Evolutionary conservation across 2,329 filamentous ascomycete genomes (phyloP).

Genomic region (Aspergillus transmontanensis): DNA sequence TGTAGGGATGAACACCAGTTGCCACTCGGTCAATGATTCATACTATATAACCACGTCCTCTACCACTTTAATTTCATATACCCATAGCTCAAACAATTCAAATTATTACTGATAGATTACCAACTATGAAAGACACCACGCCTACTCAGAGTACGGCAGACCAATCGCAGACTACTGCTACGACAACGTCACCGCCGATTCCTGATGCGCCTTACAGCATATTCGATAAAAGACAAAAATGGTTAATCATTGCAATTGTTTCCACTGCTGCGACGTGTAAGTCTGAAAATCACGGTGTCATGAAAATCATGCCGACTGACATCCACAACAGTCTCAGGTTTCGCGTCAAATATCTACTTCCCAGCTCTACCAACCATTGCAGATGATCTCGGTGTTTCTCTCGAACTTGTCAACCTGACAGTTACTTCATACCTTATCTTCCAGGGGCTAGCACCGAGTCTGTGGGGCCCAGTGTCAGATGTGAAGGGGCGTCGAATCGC

Average conservation of each 20-base stretch:
- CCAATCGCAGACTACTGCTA: not conserved
- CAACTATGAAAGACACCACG: not conserved
- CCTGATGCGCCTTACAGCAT: constrained; percentile 49
- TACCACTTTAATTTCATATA: not conserved
- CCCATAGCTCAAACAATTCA: not conserved
- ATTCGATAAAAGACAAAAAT: constrained; percentile 54
- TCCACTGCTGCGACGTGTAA: constrained; percentile 56
- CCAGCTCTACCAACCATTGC: constrained; percentile 48
- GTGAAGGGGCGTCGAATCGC: constrained; percentile 42
- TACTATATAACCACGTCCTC: not conserved
- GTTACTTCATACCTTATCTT: constrained; percentile 51
- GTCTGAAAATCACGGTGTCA: constrained; percentile 7
- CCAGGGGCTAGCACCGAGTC: constrained; percentile 46
- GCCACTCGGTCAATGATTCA: not conserved
- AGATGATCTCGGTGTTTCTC: constrained; percentile 41
- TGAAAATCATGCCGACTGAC: not conserved
- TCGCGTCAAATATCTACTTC: constrained; percentile 52
- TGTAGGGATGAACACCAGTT: not conserved
- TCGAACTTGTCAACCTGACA: constrained; percentile 46
- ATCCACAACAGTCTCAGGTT: constrained; percentile 38
- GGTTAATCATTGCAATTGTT: constrained; percentile 50
- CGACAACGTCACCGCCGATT: not conserved
- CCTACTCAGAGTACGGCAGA: not conserved
- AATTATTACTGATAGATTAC: not conserved
- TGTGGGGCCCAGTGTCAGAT: constrained; percentile 48